Base-by-base conservation (phyloP, 306 rosid species). In the Prunus armeniaca region DNA sequence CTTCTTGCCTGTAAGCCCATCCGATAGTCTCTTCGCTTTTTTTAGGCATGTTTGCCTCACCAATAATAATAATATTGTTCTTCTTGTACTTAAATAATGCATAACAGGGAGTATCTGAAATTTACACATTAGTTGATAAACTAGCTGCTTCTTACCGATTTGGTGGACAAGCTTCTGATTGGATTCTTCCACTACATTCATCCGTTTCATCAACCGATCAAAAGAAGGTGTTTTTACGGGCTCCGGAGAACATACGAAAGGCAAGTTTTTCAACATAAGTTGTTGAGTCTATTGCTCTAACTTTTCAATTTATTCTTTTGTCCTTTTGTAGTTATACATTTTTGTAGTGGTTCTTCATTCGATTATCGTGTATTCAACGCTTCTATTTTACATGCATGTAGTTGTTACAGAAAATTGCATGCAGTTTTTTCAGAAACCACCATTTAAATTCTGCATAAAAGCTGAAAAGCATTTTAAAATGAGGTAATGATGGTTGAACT, bases 181-280 rank as follows among this genome's bases (percentile, higher is more conserved):
- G 98, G 98, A 81, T 94, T 82, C 91, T 91, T 82, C 96, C 97
- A 15, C 82, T 94, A 72, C 98, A 94, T 86, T 94, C 97, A 55
- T 84, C 91, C 0, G 81, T 94, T 65, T 89, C 93, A 61, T 86
- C 98, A 70, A 83, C 71, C 57, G 95, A 94, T 61, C 98, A 91
- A 73, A 91, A 90, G 86, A 90, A 80, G 85, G 98, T 82, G 61
- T 94, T 94, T 86, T 77, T 89, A 79, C 87, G 86, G 69, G 95
- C 98, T 81, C 97, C 96, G 50, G 82, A 80, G 74, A 88, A 75
- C 84, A 86, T 88, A 73, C 93, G 98, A 4, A 94, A 94, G 95
- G 97, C 81, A 74, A 82, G 89, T 78, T 61, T 82, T 74, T 45
- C 24, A 46, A 65, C 74, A 14, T 69, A 13, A 12, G 45, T 45